Conservation (phyloP, 192 early-diverging fungal species). For the Coemansia sp. region DNA sequence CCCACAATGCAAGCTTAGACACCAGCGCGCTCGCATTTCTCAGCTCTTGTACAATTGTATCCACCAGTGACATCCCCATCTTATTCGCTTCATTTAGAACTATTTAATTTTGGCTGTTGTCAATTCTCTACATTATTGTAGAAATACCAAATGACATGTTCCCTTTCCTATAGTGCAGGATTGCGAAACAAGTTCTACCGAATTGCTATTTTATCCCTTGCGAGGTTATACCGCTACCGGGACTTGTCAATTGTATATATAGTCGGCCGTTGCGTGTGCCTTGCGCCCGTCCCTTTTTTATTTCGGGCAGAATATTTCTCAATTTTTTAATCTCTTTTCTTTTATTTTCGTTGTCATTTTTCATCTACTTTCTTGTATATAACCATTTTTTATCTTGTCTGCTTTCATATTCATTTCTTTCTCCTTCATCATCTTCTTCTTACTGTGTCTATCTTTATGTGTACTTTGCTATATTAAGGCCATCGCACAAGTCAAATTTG, state of each 20-base stretch:
- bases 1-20: neutral
- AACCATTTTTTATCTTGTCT: neutral
- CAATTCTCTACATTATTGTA: constrained; percentile 13
- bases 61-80: neutral
- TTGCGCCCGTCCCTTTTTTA: neutral
- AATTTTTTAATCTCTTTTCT: neutral
- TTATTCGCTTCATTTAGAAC: neutral
- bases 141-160: constrained; percentile 2
- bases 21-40: neutral
- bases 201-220: constrained; percentile 3
- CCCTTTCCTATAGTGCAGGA: neutral
- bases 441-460: neutral
- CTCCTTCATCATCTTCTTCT: neutral
- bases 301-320: neutral
- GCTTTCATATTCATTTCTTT: neutral
- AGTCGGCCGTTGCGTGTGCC: neutral
- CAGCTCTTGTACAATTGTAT: constrained; percentile 7
- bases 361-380: neutral
- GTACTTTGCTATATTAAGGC: no score
- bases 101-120: neutral
- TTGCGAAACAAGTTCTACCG: constrained; percentile 2
- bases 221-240: neutral
- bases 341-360: constrained; percentile 3
- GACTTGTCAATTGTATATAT: constrained; percentile 7
- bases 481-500: neutral